phyloP scores from a whole-genome alignment of 441 rosid species.

The Corymbia citriodora region DNA sequence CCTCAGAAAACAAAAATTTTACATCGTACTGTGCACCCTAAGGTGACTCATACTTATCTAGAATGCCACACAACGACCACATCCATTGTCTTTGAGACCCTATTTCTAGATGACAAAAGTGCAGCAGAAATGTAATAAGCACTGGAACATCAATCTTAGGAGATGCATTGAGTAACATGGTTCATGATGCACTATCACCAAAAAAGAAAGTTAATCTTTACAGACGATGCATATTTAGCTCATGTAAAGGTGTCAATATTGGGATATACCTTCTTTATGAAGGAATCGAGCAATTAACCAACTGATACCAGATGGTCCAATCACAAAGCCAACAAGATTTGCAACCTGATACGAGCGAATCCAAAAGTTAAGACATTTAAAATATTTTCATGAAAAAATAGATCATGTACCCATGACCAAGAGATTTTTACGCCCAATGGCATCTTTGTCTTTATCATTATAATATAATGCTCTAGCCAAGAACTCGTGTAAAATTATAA shows the following conservation, averaged over 20 bases:
- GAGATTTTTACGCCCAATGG: background rate
- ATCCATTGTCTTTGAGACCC: background rate
- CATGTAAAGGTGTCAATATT: background rate
- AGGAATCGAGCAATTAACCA: conserved; percentile 71
- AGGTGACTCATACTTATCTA: background rate
- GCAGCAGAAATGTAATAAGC: background rate
- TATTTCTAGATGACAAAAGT: background rate
- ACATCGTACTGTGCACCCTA: background rate
- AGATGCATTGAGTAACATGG: background rate
- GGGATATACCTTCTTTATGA: conserved; percentile 49
- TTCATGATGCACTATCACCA: background rate
- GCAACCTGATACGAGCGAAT: conserved; percentile 47
- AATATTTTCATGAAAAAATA: too few relatives aligned
- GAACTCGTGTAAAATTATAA: background rate
- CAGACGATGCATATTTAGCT: background rate
- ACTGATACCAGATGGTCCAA: conserved; percentile 78
- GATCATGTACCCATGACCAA: background rate
- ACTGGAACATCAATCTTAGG: background rate
- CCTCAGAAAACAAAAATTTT: background rate
- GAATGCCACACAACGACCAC: background rate
- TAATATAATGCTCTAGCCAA: background rate
- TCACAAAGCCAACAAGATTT: conserved; percentile 89
- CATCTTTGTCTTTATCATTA: background rate
- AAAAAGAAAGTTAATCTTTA: background rate
- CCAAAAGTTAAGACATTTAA: background rate